Evolutionary conservation across 1,284 basidiomycete genomes (phyloP).

Genomic region (Termitomyces sp.): DNA sequence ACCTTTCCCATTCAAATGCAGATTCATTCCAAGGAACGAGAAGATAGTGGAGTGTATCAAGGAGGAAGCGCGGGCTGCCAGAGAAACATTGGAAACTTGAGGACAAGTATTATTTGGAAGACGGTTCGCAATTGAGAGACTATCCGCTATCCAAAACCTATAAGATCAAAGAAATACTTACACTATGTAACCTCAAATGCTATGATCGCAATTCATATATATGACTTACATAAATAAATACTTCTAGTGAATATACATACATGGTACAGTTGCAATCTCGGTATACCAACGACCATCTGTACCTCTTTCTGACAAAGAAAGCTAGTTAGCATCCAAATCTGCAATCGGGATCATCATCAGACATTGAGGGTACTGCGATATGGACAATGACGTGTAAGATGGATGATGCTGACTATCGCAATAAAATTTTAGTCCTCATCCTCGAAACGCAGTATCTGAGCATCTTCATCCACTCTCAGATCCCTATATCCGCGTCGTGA

Average conservation of each 20-base stretch:
- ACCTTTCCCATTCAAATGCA: conserved; percentile 38
- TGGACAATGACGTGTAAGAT: neutral
- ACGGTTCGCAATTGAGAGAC: neutral
- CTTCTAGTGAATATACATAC: neutral
- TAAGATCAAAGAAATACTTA: too few species aligned
- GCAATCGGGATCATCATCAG: neutral
- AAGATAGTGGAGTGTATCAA: conserved; percentile 1
- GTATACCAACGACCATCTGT: neutral
- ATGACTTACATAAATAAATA: neutral
- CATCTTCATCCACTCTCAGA: conserved; percentile 84
- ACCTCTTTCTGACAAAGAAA: neutral
- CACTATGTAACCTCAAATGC: too few species aligned
- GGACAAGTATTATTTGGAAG: neutral
- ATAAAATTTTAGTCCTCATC: conserved; percentile 56
- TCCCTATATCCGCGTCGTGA: conserved; percentile 71
- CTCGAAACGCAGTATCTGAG: conserved; percentile 75
- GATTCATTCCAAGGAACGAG: conserved; percentile 24
- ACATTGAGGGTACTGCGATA: conserved; percentile 7
- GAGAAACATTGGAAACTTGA: neutral
- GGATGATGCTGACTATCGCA: neutral
- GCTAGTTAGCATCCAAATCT: neutral
- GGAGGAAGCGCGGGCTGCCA: conserved; percentile 4
- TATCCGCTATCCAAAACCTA: too few species aligned
- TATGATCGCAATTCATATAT: neutral
- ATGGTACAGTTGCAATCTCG: neutral